Conservation (phyloP, 306 rosid species). For the Sphenostylis stenocarpa region DNA sequence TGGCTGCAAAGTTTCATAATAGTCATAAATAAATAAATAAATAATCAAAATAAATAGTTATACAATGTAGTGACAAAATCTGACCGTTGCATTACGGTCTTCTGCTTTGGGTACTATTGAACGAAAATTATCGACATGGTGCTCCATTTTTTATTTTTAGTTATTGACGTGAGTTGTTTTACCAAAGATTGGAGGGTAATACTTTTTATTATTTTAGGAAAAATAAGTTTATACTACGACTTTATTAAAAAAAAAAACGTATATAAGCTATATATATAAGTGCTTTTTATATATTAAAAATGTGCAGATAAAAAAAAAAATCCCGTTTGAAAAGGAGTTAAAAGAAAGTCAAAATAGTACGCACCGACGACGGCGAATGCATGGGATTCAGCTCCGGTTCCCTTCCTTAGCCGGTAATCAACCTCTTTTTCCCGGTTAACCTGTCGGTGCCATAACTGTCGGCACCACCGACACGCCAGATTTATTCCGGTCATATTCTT, state of each 20-base stretch:
- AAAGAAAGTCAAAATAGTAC: constrained; percentile 29
- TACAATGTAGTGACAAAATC: constrained; percentile 6
- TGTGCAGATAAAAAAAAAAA: background rate
- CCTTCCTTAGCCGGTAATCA: constrained; percentile 40
- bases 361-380: constrained; percentile 51
- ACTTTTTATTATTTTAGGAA: too few species aligned
- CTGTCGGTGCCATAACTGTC: constrained; percentile 42
- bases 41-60: too few species aligned
- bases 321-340: background rate
- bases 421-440: constrained; percentile 27
- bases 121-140: constrained; percentile 3
- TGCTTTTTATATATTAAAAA: too few species aligned
- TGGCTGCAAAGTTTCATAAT: background rate
- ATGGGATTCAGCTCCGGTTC: constrained; percentile 34
- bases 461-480: constrained; percentile 82
- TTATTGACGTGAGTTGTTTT: too few species aligned
- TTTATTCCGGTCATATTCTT: constrained; percentile 41
- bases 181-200: too few species aligned
- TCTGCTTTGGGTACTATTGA: constrained; percentile 15
- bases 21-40: background rate
- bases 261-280: too few species aligned
- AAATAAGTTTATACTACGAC: too few species aligned
- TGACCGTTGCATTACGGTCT: constrained; percentile 17
- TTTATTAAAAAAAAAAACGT: too few species aligned
- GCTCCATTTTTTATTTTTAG: background rate